Evolutionary conservation across 108 stramenopile genomes (phyloP).

Genomic region (Schizochytrium sp.): DNA sequence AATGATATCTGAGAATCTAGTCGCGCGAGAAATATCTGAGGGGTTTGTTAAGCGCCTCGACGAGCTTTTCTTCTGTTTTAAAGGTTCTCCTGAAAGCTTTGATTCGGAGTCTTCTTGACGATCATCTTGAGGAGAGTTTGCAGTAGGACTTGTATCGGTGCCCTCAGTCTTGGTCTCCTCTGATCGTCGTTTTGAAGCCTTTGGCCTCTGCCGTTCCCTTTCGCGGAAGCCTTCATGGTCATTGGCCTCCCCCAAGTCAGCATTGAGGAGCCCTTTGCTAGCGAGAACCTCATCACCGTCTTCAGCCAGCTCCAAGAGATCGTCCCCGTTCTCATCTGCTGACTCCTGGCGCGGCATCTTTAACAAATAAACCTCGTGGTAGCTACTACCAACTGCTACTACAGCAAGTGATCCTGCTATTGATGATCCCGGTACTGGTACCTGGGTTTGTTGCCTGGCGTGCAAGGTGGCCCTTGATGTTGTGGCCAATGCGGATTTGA

Average conservation of each 20-base stretch:
- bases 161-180: too few species aligned
- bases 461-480: too few species aligned
- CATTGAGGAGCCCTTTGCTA: constrained; percentile 17
- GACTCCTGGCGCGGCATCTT: too few species aligned
- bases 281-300: constrained; percentile 10
- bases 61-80: background rate
- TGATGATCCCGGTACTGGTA: too few species aligned
- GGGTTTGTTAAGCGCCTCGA: background rate
- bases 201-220: background rate
- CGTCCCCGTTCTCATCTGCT: background rate
- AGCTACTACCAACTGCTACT: too few species aligned
- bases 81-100: background rate
- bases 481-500: too few species aligned
- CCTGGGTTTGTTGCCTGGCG: too few species aligned
- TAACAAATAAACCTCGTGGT: too few species aligned
- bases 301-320: background rate
- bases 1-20: background rate
- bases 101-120: too few species aligned
- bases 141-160: too few species aligned
- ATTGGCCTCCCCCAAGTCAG: background rate
- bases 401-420: too few species aligned
- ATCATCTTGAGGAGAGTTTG: too few species aligned
- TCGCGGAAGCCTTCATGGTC: background rate
- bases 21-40: background rate
- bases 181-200: background rate